These are phyloP conservation scores for Xylaria digitata DNA, from an alignment of 2,329 filamentous ascomycete genomes.

Conservation along the genomic window DNA sequence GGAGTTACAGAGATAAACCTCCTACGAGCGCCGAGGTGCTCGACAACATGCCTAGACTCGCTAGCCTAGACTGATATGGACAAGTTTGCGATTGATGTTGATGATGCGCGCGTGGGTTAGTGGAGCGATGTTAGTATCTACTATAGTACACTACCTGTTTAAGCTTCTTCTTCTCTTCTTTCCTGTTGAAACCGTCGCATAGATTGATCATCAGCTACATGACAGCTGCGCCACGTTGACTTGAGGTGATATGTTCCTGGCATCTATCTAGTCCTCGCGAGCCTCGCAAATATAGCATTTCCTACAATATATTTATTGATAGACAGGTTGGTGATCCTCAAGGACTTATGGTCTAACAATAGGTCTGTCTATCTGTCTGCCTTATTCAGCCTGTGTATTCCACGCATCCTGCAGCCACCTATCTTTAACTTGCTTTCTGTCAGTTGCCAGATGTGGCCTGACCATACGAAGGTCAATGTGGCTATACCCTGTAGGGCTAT, in stretches of 20 bases:
- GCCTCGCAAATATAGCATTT: not conserved
- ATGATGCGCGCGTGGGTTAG: not conserved
- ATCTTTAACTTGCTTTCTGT: not conserved
- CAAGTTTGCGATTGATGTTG: conserved; percentile 17
- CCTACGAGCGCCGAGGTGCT: not conserved
- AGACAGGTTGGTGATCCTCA: not conserved
- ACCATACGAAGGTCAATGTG: not conserved
- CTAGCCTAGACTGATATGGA: conserved; percentile 20
- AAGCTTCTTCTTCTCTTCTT: not conserved
- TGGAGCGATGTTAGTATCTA: not conserved
- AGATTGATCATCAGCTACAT: conserved; percentile 2
- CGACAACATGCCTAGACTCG: not conserved
- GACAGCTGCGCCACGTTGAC: not conserved
- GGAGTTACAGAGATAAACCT: not conserved
- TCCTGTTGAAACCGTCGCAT: conserved; percentile 13
- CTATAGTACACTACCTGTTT: too few species aligned
- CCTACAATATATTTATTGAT: not conserved
- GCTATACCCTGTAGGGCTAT: conserved; percentile 14
- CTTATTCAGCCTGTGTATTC: not conserved
- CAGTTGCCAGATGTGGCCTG: conserved; percentile 6
- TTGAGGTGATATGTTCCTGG: not conserved
- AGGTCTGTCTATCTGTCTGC: not conserved
- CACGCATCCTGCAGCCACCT: not conserved
- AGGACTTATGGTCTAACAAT: not conserved
- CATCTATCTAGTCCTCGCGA: not conserved